These are phyloP conservation scores for Prunus yedoensis DNA, from an alignment of 331 rosid genomes.

Conservation along the genomic window DNA sequence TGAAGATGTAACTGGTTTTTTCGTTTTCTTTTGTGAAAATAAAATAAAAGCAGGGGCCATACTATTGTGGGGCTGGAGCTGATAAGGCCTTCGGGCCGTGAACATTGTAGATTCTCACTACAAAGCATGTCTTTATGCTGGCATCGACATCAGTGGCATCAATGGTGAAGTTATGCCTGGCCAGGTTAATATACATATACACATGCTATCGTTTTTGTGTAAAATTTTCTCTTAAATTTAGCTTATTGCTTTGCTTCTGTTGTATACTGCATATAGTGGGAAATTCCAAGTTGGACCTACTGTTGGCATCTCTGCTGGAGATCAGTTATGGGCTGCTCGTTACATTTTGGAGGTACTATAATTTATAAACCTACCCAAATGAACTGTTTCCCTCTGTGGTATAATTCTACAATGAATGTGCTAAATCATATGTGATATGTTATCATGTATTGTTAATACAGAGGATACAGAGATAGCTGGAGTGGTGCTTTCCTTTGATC, in stretches of 20 bases:
- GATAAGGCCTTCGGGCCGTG: conserved; percentile 90
- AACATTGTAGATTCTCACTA: conserved; percentile 79
- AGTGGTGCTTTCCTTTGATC: conserved; percentile 75
- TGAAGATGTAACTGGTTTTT: not conserved
- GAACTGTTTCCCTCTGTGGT: too few species aligned
- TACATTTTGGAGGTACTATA: conserved; percentile 72
- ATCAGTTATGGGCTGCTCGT: conserved; percentile 86
- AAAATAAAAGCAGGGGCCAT: conserved; percentile 61
- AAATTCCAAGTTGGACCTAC: conserved; percentile 97
- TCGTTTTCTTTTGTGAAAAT: too few species aligned
- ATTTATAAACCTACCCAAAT: not conserved
- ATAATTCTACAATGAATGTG: too few species aligned
- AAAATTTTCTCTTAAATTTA: too few species aligned
- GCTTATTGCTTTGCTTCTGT: not conserved
- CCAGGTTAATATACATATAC: conserved; percentile 42
- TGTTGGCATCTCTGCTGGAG: conserved; percentile 79
- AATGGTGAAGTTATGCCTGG: conserved; percentile 98
- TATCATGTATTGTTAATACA: conserved; percentile 19
- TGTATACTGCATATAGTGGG: conserved; percentile 53
- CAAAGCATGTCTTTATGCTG: conserved; percentile 86
- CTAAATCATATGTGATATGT: too few species aligned
- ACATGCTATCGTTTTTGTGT: too few species aligned
- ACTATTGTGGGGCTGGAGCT: conserved; percentile 80
- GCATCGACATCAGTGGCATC: conserved; percentile 78
- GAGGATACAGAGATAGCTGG: conserved; percentile 94